A percentile compares a stretch with the other conserved stretches of the same genome.
phyloP scores from a whole-genome alignment of 352 stramenopile genomes.

The Phytophthora sp. region DNA sequence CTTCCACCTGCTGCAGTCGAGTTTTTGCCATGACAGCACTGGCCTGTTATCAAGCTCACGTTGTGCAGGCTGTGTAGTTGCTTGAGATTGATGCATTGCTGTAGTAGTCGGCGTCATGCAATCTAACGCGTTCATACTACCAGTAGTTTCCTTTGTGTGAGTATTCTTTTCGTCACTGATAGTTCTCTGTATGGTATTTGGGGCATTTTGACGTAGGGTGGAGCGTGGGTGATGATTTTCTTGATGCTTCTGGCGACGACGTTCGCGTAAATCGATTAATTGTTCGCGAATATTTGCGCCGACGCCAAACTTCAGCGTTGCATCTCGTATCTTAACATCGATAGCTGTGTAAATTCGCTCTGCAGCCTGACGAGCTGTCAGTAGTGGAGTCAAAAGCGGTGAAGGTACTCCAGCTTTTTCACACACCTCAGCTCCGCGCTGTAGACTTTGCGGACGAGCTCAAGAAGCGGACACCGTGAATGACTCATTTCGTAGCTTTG shows the following conservation, averaged over 20 bases:
- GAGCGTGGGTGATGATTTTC: neutral
- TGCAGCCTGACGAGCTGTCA: conserved; percentile 25
- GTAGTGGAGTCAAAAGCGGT: conserved; percentile 1
- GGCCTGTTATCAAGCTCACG: neutral
- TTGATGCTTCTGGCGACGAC: conserved; percentile 6
- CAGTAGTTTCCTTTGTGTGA: neutral
- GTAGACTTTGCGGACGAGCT: conserved; percentile 34
- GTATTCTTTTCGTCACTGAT: neutral
- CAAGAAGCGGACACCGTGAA: conserved; percentile 27
- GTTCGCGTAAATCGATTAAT: conserved; percentile 30
- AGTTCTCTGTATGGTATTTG: neutral
- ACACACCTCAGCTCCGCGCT: conserved; percentile 27
- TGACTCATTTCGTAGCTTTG: conserved; percentile 31
- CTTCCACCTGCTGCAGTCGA: conserved; percentile 27
- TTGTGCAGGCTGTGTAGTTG: neutral
- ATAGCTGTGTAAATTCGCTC: conserved; percentile 37
- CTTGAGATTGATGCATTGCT: neutral
- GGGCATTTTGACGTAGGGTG: neutral
- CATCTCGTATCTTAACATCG: conserved; percentile 30
- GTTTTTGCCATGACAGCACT: neutral
- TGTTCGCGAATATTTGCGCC: conserved; percentile 30
- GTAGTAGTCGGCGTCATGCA: no score
- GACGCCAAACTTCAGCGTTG: conserved; percentile 36
- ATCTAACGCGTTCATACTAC: neutral
- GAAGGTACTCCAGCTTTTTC: conserved; percentile 3